phyloP scores from a whole-genome alignment of 2,329 filamentous ascomycete species.

The Penicillium sp. region DNA sequence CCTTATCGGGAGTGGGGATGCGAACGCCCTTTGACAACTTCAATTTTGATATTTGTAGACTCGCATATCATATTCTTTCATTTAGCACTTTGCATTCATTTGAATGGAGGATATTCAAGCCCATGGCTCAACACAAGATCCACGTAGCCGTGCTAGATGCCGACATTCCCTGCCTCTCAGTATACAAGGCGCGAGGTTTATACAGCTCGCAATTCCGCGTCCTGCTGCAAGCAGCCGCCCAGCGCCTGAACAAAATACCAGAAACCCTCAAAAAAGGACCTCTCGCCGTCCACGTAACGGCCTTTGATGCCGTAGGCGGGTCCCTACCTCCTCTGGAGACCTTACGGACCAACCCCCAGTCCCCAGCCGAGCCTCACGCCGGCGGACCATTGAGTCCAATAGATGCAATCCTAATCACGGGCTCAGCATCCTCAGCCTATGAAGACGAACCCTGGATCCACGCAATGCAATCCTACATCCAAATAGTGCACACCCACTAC shows the following conservation, averaged over 20 bases:
- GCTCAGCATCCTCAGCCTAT: conserved; percentile 28
- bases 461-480: conserved; percentile 24
- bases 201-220: conserved; percentile 39
- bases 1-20: conserved; percentile 23
- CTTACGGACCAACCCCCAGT: conserved; percentile 20
- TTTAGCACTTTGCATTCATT: background rate
- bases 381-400: conserved; percentile 18
- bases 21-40: conserved; percentile 9
- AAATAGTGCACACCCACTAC: conserved; percentile 25
- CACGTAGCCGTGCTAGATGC: conserved; percentile 40
- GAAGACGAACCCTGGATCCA: conserved; percentile 29
- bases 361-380: conserved; percentile 7
- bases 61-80: background rate
- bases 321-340: conserved; percentile 27
- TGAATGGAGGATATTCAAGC: background rate
- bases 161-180: conserved; percentile 35
- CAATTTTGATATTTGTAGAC: background rate
- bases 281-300: conserved; percentile 30
- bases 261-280: conserved; percentile 7
- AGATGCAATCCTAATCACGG: conserved; percentile 35
- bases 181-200: conserved; percentile 35
- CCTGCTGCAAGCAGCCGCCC: conserved; percentile 34
- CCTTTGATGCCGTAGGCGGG: conserved; percentile 37
- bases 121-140: conserved; percentile 26
- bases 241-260: conserved; percentile 24